These are phyloP conservation scores for Coccinonectria pachysandricola DNA, from an alignment of 2,329 filamentous ascomycete species.

Conservation along the genomic window DNA sequence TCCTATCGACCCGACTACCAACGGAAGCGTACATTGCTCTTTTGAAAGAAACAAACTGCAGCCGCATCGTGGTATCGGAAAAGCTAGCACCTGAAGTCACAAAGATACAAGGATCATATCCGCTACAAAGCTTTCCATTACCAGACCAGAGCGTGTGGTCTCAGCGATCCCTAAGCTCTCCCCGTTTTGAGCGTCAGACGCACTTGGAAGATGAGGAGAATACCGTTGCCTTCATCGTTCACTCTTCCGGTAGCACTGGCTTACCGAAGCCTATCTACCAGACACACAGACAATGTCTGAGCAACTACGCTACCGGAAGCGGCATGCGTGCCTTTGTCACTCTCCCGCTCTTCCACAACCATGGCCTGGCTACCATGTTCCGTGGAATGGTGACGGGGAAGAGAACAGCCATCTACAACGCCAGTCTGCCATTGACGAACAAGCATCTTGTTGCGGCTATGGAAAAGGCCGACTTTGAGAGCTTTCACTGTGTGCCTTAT, in stretches of 20 bases:
- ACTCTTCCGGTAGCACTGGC: constrained; percentile 42
- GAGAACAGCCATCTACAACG: constrained; percentile 42
- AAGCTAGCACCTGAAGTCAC: constrained; percentile 1
- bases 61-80: neutral
- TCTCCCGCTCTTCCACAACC: constrained; percentile 47
- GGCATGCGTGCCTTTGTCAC: constrained; percentile 40
- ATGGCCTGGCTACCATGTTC: constrained; percentile 46
- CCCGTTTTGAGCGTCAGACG: constrained; percentile 3
- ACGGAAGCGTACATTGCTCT: constrained; percentile 4
- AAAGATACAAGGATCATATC: constrained; percentile 2
- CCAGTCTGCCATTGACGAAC: constrained; percentile 42
- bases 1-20: constrained; percentile 5
- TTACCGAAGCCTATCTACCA: constrained; percentile 53
- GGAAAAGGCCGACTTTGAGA: constrained; percentile 28
- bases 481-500: constrained; percentile 54
- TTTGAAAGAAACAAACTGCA: constrained; percentile 4
- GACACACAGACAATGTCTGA: constrained; percentile 38
- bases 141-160: constrained; percentile 3
- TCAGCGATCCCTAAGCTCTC: constrained; percentile 8
- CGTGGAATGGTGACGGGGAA: constrained; percentile 40
- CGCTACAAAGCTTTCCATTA: constrained; percentile 3
- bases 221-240: constrained; percentile 21
- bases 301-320: constrained; percentile 32
- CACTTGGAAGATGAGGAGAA: constrained; percentile 10
- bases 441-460: constrained; percentile 35